Evolutionary conservation across 352 stramenopile genomes (phyloP).

Genomic region (Pythium chondricola): DNA sequence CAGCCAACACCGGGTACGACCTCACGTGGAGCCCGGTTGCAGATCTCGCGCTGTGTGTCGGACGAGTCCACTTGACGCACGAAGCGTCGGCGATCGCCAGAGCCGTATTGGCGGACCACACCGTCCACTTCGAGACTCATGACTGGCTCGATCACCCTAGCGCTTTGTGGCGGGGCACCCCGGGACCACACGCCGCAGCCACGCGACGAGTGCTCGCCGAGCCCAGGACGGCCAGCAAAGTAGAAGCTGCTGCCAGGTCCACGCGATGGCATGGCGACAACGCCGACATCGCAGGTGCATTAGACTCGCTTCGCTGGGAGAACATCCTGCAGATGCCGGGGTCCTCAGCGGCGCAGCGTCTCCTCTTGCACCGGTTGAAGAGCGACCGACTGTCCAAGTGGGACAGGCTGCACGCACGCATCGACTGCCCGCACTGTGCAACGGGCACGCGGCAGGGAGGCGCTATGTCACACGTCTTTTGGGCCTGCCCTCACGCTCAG

Average conservation of each 20-base stretch:
- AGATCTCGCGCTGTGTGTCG: neutral
- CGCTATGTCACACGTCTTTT: neutral
- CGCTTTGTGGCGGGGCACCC: neutral
- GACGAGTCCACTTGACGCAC: neutral
- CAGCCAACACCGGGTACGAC: no score
- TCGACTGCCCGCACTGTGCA: neutral
- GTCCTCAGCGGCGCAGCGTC: neutral
- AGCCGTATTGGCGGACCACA: no score
- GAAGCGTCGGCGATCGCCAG: neutral
- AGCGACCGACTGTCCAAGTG: neutral
- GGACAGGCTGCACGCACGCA: neutral
- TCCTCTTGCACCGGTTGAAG: slow-evolving; percentile 1
- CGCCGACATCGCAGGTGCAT: neutral
- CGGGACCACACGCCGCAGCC: neutral
- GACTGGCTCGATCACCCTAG: neutral
- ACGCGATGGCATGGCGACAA: neutral
- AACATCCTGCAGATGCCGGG: neutral
- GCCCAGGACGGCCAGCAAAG: no score
- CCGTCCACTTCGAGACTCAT: neutral
- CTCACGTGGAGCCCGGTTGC: neutral
- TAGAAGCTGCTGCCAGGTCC: neutral
- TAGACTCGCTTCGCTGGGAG: neutral
- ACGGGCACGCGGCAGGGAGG: neutral
- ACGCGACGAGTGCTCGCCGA: neutral
- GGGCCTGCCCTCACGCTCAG: neutral